Evolutionary conservation across 2,329 filamentous ascomycete genomes (phyloP), one percentile per base, ranked within the genome.

Genomic region (Stachybotrys echinatus): DNA sequence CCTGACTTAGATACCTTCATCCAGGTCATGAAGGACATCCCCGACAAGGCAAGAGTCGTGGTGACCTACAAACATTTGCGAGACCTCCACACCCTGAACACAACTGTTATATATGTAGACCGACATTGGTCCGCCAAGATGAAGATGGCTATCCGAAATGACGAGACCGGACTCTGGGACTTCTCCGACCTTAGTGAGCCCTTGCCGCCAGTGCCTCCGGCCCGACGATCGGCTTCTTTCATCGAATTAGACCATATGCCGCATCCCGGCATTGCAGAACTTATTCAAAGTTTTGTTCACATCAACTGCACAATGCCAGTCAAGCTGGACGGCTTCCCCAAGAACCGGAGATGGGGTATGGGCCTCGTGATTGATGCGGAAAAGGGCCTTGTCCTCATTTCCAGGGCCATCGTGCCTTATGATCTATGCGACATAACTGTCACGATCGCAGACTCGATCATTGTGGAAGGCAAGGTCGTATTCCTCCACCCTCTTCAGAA

Each of bases 401-500:
- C 94, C 2, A 77, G 94, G 63, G 92, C 95, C 2, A 90, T 96
- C 55, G 88, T 99, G 19, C 94, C 94, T 2, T 96, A 96, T 64
- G 91, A 99, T 66, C 82, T 99, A 31, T 97, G 92, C 70, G 94
- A 99, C 63, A 95, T 99, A 58, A 91, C 88, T 42, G 83, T 99
- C 60, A 97, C 94, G 14, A 95, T 99, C 59, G 94, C 94, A 21
- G 94, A 99, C 67, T 96, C 92, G 3, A 90, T 99, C 61, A 89
- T 96, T 49, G 88, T 97, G 12, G 88, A 92, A 58, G 94, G 88
- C 59, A 96, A 95, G 70, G 88, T 99, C 5, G 81, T 97, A 14
- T 99, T 99, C 75, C 76, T 99, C 66, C 94, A 99, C 64, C 94
- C 94, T 14, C 76, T 99, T 48, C 94, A 97, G 66, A 99, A 99